A percentile compares a stretch with the other conserved stretches of the same genome.
Conservation (phyloP, 1,139 yeast species). For the Candida sojae region DNA sequence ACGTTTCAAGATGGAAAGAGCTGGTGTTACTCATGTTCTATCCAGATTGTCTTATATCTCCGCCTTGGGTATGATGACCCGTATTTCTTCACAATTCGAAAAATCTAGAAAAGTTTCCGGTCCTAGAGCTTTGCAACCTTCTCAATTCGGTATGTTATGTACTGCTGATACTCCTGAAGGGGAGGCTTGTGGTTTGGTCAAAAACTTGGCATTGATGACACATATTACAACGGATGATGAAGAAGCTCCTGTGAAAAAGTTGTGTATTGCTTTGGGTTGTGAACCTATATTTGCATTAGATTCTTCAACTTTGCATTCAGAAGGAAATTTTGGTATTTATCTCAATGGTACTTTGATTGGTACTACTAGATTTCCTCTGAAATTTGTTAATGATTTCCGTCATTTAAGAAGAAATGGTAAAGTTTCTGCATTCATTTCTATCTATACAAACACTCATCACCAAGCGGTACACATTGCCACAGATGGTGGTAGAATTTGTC, state of each 20-base stretch:
- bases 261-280: slow-evolving; percentile 84
- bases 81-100: slow-evolving; percentile 97
- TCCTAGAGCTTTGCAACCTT: slow-evolving; percentile 98
- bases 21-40: slow-evolving; percentile 97
- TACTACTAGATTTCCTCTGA: slow-evolving; percentile 80
- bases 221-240: slow-evolving; percentile 99
- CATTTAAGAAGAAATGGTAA: slow-evolving; percentile 80
- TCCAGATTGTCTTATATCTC: slow-evolving; percentile 89
- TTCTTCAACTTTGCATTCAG: slow-evolving; percentile 77
- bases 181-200: slow-evolving; percentile 98
- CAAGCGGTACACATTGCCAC: slow-evolving; percentile 95
- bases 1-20: slow-evolving; percentile 99
- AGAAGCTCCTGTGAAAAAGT: slow-evolving; percentile 78
- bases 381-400: slow-evolving; percentile 79
- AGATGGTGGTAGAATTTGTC: slow-evolving; percentile 98
- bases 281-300: slow-evolving; percentile 83
- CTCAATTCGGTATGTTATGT: slow-evolving; percentile 98
- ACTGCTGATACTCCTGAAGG: slow-evolving; percentile 99
- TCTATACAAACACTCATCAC: slow-evolving; percentile 87
- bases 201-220: slow-evolving; percentile 95
- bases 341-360: slow-evolving; percentile 94
- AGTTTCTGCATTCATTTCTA: slow-evolving; percentile 86
- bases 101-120: slow-evolving; percentile 98
- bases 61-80: slow-evolving; percentile 99
- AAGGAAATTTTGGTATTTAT: slow-evolving; percentile 80